Evolutionary conservation across 352 stramenopile genomes (phyloP).

Genomic region (Globisporangium paroecandrum): DNA sequence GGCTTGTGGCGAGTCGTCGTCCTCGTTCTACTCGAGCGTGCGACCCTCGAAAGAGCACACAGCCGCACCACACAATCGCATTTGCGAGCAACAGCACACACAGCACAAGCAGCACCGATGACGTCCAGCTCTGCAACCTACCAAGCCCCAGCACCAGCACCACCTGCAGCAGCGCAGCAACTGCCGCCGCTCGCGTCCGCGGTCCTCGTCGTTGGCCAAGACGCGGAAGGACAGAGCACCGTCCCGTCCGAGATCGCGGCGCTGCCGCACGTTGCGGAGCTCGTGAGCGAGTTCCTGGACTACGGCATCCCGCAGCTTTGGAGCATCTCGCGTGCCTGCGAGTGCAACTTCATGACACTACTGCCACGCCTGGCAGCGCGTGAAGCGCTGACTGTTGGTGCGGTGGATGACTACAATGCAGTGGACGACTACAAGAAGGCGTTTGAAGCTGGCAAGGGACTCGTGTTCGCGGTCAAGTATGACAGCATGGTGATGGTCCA

Average conservation of each 20-base stretch:
- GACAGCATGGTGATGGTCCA: background rate
- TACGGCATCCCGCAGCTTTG: background rate
- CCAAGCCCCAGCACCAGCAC: background rate
- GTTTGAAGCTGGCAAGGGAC: background rate
- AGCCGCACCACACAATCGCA: constrained; percentile 1
- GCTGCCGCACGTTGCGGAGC: background rate
- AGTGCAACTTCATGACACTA: constrained; percentile 13
- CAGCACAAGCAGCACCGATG: background rate
- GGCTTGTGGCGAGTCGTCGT: background rate
- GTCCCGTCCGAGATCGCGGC: constrained; percentile 3
- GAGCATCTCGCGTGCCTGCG: constrained; percentile 1
- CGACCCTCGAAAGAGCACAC: background rate
- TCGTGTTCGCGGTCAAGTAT: background rate
- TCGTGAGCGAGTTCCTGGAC: constrained; percentile 6
- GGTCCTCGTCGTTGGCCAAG: background rate
- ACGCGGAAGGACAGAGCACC: background rate
- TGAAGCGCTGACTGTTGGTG: background rate
- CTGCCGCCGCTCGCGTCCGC: background rate
- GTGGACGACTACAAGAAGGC: background rate
- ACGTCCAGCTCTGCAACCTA: background rate
- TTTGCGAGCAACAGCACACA: background rate
- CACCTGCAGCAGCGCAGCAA: background rate
- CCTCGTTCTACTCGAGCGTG: background rate
- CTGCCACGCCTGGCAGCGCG: constrained; percentile 20
- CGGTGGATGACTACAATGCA: background rate